Conservation (phyloP, 768 basidiomycete genomes). For the Tylopilus felleus region DNA sequence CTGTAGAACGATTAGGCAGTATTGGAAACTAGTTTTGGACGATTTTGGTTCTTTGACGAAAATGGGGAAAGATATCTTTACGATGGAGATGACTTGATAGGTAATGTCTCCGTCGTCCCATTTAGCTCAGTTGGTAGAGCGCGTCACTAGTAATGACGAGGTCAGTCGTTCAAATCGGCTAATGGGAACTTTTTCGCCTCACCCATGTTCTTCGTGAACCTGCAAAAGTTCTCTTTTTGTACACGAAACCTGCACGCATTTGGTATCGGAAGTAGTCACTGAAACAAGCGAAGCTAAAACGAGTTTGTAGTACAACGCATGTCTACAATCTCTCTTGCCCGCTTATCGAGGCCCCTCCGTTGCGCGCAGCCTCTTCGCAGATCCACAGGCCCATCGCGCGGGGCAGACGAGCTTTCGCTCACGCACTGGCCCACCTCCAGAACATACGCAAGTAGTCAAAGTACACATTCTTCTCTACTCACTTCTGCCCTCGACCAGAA, state of each 20-base stretch:
- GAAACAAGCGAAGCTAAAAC: constrained; percentile 7
- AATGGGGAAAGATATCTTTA: too few relatives aligned
- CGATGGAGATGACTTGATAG: too few relatives aligned
- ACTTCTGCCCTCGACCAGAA: constrained; percentile 64
- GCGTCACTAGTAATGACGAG: constrained; percentile 71
- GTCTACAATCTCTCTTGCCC: constrained; percentile 5
- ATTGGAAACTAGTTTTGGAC: constrained; percentile 17
- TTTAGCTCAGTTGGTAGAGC: constrained; percentile 53
- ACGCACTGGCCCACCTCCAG: constrained; percentile 6
- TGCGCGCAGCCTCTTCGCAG: background rate
- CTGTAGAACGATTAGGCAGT: constrained; percentile 21
- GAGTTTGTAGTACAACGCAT: constrained; percentile 4
- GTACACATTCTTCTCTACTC: constrained; percentile 49
- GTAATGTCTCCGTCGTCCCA: constrained; percentile 17
- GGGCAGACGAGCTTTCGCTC: background rate
- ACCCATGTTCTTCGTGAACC: background rate
- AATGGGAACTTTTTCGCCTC: constrained; percentile 33
- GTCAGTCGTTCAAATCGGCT: constrained; percentile 67
- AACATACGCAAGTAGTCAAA: constrained; percentile 48
- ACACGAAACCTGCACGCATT: background rate
- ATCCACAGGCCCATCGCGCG: background rate
- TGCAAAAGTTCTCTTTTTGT: background rate
- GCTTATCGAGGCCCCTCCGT: constrained; percentile 8
- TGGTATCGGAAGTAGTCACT: background rate
- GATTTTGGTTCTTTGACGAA: background rate